Evolutionary conservation across 139 green algal species (phyloP).

Genomic region (Ettlia oleoabundans): DNA sequence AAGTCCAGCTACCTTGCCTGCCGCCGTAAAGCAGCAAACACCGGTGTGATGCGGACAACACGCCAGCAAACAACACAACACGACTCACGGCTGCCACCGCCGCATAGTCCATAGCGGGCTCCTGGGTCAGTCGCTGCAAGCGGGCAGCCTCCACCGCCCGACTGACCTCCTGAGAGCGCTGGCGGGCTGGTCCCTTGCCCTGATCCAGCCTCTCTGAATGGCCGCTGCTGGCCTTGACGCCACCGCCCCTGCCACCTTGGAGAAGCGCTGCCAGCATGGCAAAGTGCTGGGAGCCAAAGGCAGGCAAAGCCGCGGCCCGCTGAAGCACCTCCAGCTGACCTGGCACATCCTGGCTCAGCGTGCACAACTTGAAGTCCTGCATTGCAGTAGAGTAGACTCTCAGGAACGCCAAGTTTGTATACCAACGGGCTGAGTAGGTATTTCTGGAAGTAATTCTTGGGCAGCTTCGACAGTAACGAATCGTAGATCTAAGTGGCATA

Average conservation of each 20-base stretch:
- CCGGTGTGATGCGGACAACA: too few relatives aligned
- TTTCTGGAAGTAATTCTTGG: too few relatives aligned
- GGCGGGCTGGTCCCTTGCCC: too few relatives aligned
- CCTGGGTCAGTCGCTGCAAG: slow-evolving; percentile 20
- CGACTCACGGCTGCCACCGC: slow-evolving; percentile 19
- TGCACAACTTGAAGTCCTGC: slow-evolving; percentile 30
- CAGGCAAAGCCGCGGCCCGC: background rate
- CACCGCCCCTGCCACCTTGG: background rate
- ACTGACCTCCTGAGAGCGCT: slow-evolving; percentile 14
- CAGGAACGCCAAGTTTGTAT: too few relatives aligned
- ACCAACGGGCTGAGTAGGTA: too few relatives aligned
- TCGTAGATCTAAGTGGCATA: too few relatives aligned
- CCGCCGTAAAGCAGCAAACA: too few relatives aligned
- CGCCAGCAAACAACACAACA: background rate
- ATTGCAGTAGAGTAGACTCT: too few relatives aligned
- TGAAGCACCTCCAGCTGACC: slow-evolving; percentile 2
- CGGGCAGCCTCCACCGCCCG: slow-evolving; percentile 14
- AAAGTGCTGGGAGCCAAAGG: slow-evolving; percentile 23
- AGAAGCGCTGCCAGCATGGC: slow-evolving; percentile 9
- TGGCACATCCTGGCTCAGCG: background rate
- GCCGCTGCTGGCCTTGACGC: background rate
- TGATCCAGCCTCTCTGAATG: too few relatives aligned
- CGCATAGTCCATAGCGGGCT: slow-evolving; percentile 18
- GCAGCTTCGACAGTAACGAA: too few relatives aligned
- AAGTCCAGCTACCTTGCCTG: background rate